Evolutionary conservation across 2,329 filamentous ascomycete genomes (phyloP).

Genomic region (Aureobasidium pullulans): DNA sequence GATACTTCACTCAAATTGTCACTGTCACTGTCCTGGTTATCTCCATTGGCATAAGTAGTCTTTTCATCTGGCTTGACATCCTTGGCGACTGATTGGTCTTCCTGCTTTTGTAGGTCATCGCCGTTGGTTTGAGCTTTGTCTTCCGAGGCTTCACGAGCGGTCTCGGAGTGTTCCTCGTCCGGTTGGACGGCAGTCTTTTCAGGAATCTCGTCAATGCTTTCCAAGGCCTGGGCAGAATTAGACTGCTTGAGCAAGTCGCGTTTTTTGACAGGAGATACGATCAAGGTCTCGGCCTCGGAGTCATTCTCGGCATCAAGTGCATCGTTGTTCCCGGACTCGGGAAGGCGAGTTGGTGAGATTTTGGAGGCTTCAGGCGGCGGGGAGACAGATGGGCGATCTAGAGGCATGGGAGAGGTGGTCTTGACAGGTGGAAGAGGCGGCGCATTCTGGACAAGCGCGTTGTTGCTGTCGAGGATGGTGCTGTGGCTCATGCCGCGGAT

Average conservation of each 20-base stretch:
- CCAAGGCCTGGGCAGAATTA: background rate
- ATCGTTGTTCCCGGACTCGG: background rate
- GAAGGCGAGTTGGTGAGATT: background rate
- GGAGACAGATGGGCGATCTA: background rate
- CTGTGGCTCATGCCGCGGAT: constrained; percentile 14
- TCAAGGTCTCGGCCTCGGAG: constrained; percentile 45
- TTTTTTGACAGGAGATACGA: constrained; percentile 37
- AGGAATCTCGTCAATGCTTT: constrained; percentile 1
- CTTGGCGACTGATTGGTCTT: background rate
- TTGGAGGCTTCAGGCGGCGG: background rate
- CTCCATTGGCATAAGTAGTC: background rate
- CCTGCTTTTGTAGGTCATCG: constrained; percentile 21
- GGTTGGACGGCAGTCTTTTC: background rate
- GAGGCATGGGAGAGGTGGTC: background rate
- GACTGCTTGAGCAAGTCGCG: constrained; percentile 30
- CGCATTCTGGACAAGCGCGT: constrained; percentile 13
- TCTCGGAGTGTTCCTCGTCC: background rate
- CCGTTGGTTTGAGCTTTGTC: constrained; percentile 28
- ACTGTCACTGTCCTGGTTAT: constrained; percentile 22
- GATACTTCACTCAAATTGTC: constrained; percentile 25
- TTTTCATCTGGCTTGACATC: background rate
- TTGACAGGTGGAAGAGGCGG: constrained; percentile 1
- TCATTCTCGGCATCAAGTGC: constrained; percentile 30
- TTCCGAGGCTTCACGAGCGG: background rate
- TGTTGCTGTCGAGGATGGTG: constrained; percentile 10